A percentile compares a stretch with the other conserved stretches of the same genome.
These are phyloP conservation scores for Trichocomaceae sp. DNA, from an alignment of 2,329 filamentous ascomycete genomes.

Conservation along the genomic window DNA sequence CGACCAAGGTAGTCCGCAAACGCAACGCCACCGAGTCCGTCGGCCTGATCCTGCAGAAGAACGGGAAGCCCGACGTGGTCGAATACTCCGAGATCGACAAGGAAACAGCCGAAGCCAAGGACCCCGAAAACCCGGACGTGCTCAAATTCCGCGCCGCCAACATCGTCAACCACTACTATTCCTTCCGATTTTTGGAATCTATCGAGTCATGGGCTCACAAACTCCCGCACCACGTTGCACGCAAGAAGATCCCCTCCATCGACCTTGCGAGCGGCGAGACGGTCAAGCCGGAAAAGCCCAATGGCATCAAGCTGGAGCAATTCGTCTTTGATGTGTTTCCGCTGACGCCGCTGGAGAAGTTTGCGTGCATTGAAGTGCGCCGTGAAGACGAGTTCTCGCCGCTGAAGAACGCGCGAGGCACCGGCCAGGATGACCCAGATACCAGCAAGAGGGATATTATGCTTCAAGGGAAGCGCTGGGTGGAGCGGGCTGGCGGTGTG, in stretches of 20 bases:
- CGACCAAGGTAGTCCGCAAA: conserved; percentile 99
- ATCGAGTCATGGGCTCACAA: conserved; percentile 81
- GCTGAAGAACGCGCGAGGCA: conserved; percentile 81
- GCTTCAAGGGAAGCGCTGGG: conserved; percentile 81
- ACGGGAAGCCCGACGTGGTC: conserved; percentile 92
- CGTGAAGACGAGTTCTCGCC: conserved; percentile 98
- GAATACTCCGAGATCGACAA: conserved; percentile 97
- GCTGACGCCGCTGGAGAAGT: conserved; percentile 74
- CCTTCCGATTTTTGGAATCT: conserved; percentile 80
- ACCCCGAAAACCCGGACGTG: conserved; percentile 69
- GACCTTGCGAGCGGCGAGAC: conserved; percentile 69
- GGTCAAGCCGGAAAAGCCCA: conserved; percentile 88
- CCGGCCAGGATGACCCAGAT: conserved; percentile 86
- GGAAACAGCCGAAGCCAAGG: conserved; percentile 80
- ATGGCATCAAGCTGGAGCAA: conserved; percentile 98
- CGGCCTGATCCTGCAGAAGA: conserved; percentile 87
- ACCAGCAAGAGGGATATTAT: conserved; percentile 89
- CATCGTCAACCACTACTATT: conserved; percentile 99
- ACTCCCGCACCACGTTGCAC: conserved; percentile 89
- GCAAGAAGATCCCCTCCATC: conserved; percentile 94
- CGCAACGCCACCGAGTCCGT: conserved; percentile 93
- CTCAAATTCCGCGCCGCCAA: conserved; percentile 97
- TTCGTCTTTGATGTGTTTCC: conserved; percentile 99
- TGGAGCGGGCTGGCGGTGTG: conserved; percentile 67
- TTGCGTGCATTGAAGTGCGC: conserved; percentile 91